Evolutionary conservation across 305 asterid genomes (phyloP).

Genomic region (Fraxinus platypoda): DNA sequence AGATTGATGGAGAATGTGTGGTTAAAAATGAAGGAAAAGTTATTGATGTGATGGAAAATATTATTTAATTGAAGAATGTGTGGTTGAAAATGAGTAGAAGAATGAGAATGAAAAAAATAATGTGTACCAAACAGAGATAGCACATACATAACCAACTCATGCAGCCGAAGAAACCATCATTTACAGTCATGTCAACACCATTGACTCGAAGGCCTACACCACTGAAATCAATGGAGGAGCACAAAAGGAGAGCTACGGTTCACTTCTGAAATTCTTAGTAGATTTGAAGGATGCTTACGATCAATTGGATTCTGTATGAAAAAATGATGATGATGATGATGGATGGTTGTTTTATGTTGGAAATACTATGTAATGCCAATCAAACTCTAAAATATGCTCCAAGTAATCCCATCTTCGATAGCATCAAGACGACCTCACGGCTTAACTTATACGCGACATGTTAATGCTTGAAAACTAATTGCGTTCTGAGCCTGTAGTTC

Average conservation of each 20-base stretch:
- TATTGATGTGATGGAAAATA: too few relatives aligned
- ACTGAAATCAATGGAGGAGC: conserved; percentile 28
- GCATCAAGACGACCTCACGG: background rate
- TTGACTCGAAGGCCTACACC: background rate
- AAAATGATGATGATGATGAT: background rate
- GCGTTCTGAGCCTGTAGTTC: background rate
- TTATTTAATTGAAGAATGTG: too few relatives aligned
- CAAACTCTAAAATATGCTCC: background rate
- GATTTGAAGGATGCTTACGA: conserved; percentile 38
- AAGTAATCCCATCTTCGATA: background rate
- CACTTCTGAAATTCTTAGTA: background rate
- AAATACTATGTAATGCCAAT: conserved; percentile 21
- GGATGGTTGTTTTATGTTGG: conserved; percentile 56
- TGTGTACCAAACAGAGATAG: too few relatives aligned
- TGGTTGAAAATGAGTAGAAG: too few relatives aligned
- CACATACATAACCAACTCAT: background rate
- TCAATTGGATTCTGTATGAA: conserved; percentile 24
- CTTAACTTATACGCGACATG: background rate
- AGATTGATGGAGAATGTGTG: too few relatives aligned
- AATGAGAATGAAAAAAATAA: too few relatives aligned
- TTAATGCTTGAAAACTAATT: background rate
- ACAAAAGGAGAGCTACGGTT: background rate
- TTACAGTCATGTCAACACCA: background rate
- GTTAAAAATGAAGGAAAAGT: too few relatives aligned
- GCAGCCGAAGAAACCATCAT: background rate